Conservation (phyloP, 2,329 filamentous ascomycete genomes). For the Fusarium sp. region DNA sequence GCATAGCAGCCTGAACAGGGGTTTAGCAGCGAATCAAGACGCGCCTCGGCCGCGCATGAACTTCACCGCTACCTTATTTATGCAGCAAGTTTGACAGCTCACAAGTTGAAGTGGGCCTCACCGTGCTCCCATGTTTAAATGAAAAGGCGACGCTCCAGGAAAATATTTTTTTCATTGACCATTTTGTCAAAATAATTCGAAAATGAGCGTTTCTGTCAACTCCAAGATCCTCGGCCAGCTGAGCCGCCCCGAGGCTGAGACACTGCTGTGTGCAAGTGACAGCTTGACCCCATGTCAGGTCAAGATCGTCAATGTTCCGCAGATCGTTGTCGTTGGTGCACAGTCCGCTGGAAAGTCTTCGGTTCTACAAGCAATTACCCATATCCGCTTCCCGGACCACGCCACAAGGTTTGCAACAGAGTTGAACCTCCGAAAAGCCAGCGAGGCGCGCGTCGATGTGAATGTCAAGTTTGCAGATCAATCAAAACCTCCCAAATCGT, state of each 20-base stretch:
- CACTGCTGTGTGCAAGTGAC: background rate
- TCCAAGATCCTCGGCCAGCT: background rate
- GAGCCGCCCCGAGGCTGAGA: background rate
- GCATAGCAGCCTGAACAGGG: background rate
- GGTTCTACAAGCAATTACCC: background rate
- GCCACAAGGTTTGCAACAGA: background rate
- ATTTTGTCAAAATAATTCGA: background rate
- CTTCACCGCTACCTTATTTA: background rate
- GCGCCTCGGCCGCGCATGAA: background rate
- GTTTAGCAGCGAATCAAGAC: background rate
- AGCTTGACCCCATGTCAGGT: background rate
- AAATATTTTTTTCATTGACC: background rate
- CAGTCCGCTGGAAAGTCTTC: background rate
- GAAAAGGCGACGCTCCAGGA: background rate
- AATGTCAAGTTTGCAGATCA: background rate
- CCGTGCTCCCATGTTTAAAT: background rate
- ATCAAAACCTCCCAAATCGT: background rate
- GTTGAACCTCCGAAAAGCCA: background rate
- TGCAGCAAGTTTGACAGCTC: background rate
- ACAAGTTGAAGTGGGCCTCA: background rate
- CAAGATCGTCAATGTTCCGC: background rate
- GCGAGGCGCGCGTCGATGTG: background rate
- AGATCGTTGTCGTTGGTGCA: background rate
- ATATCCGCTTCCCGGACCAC: background rate
- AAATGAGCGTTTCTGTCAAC: background rate